These are phyloP conservation scores for Cyclostephanos tholiformis DNA, from an alignment of 108 stramenopile species.

Conservation along the genomic window DNA sequence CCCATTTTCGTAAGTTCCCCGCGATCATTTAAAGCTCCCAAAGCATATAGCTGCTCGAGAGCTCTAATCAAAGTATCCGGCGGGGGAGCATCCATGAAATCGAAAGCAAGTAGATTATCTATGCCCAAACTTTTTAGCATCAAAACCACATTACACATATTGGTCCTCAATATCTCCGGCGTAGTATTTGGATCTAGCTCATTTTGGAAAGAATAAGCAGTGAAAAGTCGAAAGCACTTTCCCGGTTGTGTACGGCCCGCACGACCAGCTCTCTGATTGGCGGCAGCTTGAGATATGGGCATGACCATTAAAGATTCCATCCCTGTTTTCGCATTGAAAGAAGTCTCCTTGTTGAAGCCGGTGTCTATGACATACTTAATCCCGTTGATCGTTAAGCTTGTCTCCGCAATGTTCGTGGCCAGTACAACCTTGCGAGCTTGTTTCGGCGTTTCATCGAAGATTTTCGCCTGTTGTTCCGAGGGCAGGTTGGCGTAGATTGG, in stretches of 20 bases:
- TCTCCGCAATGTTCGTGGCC: slow-evolving; percentile 99
- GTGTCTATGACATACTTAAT: slow-evolving; percentile 99
- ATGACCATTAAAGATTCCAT: slow-evolving; percentile 98
- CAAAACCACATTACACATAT: slow-evolving; percentile 98
- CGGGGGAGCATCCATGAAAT: slow-evolving; percentile 98
- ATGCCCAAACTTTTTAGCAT: slow-evolving; percentile 99
- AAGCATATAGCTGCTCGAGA: slow-evolving; percentile 97
- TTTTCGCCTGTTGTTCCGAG: slow-evolving; percentile 99
- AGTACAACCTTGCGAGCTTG: slow-evolving; percentile 96
- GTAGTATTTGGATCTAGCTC: slow-evolving; percentile 97
- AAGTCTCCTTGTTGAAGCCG: slow-evolving; percentile 98
- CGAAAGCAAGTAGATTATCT: slow-evolving; percentile 96
- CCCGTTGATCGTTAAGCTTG: slow-evolving; percentile 96
- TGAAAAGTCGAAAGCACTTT: slow-evolving; percentile 99
- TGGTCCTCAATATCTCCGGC: slow-evolving; percentile 98
- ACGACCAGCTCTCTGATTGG: slow-evolving; percentile 94
- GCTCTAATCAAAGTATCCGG: slow-evolving; percentile 95
- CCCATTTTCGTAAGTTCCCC: slow-evolving; percentile 99
- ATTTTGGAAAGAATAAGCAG: slow-evolving; percentile 96
- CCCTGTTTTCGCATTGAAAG: slow-evolving; percentile 94
- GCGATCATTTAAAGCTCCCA: slow-evolving; percentile 97
- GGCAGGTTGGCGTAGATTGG: slow-evolving; percentile 98
- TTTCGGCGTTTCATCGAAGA: slow-evolving; percentile 96
- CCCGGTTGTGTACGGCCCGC: slow-evolving; percentile 98
- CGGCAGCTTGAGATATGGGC: slow-evolving; percentile 96